Conservation (phyloP, 305 asterid species). For the Plantago coronopus region DNA sequence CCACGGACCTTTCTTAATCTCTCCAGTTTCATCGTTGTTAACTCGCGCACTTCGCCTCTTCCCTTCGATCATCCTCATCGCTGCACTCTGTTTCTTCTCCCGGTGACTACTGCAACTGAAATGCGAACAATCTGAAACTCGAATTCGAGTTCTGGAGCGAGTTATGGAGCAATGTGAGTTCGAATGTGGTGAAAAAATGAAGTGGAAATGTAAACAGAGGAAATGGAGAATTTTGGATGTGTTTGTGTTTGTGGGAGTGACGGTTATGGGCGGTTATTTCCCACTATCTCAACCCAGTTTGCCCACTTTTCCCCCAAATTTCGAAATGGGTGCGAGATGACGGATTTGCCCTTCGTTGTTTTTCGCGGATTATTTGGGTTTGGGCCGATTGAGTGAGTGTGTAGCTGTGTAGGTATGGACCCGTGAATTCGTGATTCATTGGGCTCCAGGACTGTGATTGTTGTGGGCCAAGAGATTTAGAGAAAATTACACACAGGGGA, state of each 20-base stretch:
- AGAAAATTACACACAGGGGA: too few relatives aligned
- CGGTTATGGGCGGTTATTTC: slow-evolving; percentile 7
- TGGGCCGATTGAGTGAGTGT: too few relatives aligned
- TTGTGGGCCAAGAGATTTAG: not conserved
- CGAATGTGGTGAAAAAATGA: too few relatives aligned
- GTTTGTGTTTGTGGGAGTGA: not conserved
- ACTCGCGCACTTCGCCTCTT: slow-evolving; percentile 30
- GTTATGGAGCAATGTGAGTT: too few relatives aligned
- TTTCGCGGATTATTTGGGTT: not conserved
- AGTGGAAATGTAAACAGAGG: too few relatives aligned
- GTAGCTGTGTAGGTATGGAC: too few relatives aligned
- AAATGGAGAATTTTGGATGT: not conserved
- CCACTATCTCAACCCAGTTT: slow-evolving; percentile 1
- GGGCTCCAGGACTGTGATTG: not conserved
- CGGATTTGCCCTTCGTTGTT: not conserved
- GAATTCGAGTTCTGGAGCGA: too few relatives aligned
- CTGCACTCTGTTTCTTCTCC: not conserved
- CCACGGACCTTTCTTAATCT: slow-evolving; percentile 94
- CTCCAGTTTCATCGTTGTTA: slow-evolving; percentile 36
- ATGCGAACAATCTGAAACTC: too few relatives aligned
- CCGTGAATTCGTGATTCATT: too few relatives aligned
- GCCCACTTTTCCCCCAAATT: slow-evolving; percentile 2
- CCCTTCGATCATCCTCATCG: slow-evolving; percentile 19
- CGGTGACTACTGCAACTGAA: too few relatives aligned
- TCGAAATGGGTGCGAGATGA: not conserved